Evolutionary conservation across 2,329 filamentous ascomycete species (phyloP).

Genomic region (Penicillium sp.): DNA sequence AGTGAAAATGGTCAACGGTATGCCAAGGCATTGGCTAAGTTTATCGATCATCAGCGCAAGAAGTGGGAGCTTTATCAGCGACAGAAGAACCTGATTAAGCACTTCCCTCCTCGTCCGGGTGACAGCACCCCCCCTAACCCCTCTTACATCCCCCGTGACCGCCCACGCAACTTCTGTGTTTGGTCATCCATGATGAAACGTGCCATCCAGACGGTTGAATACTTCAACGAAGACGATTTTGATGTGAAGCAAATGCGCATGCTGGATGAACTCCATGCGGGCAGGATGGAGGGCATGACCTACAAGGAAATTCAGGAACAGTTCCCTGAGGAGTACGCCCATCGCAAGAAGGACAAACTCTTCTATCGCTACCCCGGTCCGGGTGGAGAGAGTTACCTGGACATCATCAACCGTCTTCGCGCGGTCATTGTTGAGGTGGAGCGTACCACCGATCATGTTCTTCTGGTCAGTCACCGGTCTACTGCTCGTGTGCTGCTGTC

Average conservation of each 20-base stretch:
- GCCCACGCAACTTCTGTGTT: conserved; percentile 84
- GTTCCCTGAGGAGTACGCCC: conserved; percentile 72
- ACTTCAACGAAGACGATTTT: conserved; percentile 92
- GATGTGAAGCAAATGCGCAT: conserved; percentile 97
- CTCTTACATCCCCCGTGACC: conserved; percentile 55
- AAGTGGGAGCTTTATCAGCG: conserved; percentile 80
- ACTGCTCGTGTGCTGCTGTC: conserved; percentile 88
- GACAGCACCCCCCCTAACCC: conserved; percentile 94
- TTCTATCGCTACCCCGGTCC: conserved; percentile 95
- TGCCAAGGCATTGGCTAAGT: conserved; percentile 69
- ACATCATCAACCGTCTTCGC: conserved; percentile 90
- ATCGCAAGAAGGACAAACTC: conserved; percentile 78
- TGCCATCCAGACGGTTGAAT: conserved; percentile 78
- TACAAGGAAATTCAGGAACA: conserved; percentile 81
- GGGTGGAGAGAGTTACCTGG: conserved; percentile 91
- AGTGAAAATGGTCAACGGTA: conserved; percentile 76
- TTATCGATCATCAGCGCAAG: conserved; percentile 73
- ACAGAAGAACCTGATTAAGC: conserved; percentile 66
- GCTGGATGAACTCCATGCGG: conserved; percentile 93
- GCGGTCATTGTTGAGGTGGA: conserved; percentile 97
- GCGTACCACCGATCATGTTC: conserved; percentile 89
- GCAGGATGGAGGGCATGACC: conserved; percentile 88
- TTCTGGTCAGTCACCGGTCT: conserved; percentile 88
- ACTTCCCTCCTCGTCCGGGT: conserved; percentile 83
- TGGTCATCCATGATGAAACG: conserved; percentile 97